These are phyloP conservation scores for Penicillium aurantiogriseum DNA, from an alignment of 2,329 filamentous ascomycete genomes.

Conservation along the genomic window DNA sequence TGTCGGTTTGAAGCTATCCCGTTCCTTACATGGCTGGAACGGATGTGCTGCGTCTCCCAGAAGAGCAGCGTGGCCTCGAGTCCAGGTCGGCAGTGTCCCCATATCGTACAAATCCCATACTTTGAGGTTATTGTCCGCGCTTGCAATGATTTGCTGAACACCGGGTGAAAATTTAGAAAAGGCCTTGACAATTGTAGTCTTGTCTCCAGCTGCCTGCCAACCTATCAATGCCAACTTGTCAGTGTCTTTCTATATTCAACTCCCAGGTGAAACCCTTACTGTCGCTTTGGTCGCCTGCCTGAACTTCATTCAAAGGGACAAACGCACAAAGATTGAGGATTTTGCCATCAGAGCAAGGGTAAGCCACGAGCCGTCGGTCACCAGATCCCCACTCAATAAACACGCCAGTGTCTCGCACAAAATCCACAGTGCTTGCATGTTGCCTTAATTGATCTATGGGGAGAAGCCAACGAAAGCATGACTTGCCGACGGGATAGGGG, in stretches of 20 bases:
- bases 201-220: constrained; percentile 23
- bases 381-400: constrained; percentile 44
- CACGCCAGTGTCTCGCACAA: constrained; percentile 30
- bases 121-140: constrained; percentile 48
- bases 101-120: constrained; percentile 63
- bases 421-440: constrained; percentile 7
- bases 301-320: constrained; percentile 44
- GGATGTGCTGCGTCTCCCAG: constrained; percentile 68
- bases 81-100: constrained; percentile 56
- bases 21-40: constrained; percentile 52
- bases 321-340: constrained; percentile 50
- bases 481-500: constrained; percentile 24
- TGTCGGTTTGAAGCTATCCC: neutral
- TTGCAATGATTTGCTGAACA: constrained; percentile 21
- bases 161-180: constrained; percentile 22
- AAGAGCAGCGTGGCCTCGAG: constrained; percentile 52
- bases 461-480: constrained; percentile 30
- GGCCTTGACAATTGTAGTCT: constrained; percentile 9
- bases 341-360: constrained; percentile 47
- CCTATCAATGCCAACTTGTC: constrained; percentile 4
- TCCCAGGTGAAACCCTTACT: neutral
- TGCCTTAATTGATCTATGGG: constrained; percentile 16
- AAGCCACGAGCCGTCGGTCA: constrained; percentile 47
- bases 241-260: neutral
- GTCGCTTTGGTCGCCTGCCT: constrained; percentile 24